A percentile compares a stretch with the other conserved stretches of the same genome.
phyloP scores from a whole-genome alignment of 202 grass and related monocot genomes.

The Elaeis oleifera region DNA sequence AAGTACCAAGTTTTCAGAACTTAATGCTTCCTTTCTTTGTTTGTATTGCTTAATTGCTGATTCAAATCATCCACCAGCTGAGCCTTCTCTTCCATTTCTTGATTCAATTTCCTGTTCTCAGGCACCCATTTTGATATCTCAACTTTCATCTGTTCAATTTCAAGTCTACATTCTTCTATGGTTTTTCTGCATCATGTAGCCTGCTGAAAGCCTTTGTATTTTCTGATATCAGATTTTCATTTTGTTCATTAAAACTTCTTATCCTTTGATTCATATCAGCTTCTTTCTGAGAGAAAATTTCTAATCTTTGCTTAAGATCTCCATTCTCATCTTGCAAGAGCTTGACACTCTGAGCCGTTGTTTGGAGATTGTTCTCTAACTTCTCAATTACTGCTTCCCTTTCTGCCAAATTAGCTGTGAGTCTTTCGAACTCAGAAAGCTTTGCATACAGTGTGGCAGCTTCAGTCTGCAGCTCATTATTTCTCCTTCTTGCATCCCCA shows the following conservation, averaged over 20 bases:
- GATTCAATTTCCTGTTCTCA: neutral
- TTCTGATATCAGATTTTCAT: conserved; percentile 40
- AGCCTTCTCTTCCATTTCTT: conserved; percentile 25
- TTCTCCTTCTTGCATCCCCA: conserved; percentile 4
- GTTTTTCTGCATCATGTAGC: conserved; percentile 13
- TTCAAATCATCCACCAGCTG: conserved; percentile 50
- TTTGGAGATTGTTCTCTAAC: conserved; percentile 15
- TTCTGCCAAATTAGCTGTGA: conserved; percentile 27
- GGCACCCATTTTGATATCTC: neutral
- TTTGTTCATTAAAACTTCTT: conserved; percentile 14
- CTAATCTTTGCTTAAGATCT: conserved; percentile 30
- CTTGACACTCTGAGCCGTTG: neutral
- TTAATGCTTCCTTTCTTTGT: conserved; percentile 40
- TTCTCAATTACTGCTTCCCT: conserved; percentile 10
- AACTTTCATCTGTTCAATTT: conserved; percentile 21
- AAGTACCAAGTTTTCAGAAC: conserved; percentile 1
- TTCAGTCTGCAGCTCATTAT: conserved; percentile 8
- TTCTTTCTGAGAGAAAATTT: conserved; percentile 24
- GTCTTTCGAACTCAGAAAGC: neutral
- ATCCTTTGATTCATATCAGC: conserved; percentile 32
- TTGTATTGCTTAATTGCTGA: conserved; percentile 36
- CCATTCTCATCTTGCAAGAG: conserved; percentile 7
- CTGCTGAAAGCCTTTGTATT: conserved; percentile 27
- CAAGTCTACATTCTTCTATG: conserved; percentile 21
- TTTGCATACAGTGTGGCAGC: neutral